Conservation (phyloP, 2,329 filamentous ascomycete genomes). For the Passalora sequoiae region DNA sequence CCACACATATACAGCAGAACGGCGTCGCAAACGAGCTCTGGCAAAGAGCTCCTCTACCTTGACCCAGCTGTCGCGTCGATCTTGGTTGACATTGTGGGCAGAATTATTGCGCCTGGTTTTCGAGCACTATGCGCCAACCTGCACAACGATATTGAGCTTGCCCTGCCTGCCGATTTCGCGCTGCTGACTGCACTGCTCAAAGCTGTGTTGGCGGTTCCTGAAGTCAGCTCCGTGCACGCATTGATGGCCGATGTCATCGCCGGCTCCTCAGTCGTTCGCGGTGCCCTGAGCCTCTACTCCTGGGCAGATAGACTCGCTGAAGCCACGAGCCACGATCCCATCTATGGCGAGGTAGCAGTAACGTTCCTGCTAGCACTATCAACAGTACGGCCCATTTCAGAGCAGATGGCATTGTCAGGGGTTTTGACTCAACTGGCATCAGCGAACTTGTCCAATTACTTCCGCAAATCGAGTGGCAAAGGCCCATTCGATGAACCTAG, state of each 20-base stretch:
- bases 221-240: conserved; percentile 53
- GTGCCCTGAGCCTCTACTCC: conserved; percentile 81
- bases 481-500: conserved; percentile 72
- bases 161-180: conserved; percentile 69
- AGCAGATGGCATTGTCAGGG: conserved; percentile 83
- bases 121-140: conserved; percentile 73
- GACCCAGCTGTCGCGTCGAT: conserved; percentile 46
- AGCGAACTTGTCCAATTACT: conserved; percentile 71
- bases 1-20: conserved; percentile 45
- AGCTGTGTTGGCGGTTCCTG: conserved; percentile 72
- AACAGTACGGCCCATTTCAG: conserved; percentile 71
- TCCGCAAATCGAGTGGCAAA: conserved; percentile 62
- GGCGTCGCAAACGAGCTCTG: conserved; percentile 1
- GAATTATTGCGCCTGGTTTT: conserved; percentile 76
- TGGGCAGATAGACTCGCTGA: conserved; percentile 85
- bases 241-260: conserved; percentile 47
- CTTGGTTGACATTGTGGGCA: conserved; percentile 73
- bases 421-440: conserved; percentile 73
- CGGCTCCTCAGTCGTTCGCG: conserved; percentile 66
- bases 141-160: conserved; percentile 51
- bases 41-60: conserved; percentile 23
- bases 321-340: conserved; percentile 67
- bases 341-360: conserved; percentile 89
- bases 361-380: conserved; percentile 86
- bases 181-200: conserved; percentile 85